phyloP scores from a whole-genome alignment of 768 basidiomycete species.

The Terana coerulea region DNA sequence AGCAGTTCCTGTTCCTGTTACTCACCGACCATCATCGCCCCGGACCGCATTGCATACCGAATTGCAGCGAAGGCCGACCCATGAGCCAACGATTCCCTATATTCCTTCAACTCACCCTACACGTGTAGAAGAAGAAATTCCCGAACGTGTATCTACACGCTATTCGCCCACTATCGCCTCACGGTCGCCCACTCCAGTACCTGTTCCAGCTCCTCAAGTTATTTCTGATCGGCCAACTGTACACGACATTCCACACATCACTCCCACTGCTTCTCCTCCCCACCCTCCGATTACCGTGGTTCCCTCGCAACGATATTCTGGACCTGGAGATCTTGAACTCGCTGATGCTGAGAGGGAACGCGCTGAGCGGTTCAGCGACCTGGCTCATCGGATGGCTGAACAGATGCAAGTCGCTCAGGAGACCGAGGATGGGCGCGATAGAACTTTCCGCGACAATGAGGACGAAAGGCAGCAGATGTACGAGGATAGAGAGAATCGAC shows the following conservation, averaged over 20 bases:
- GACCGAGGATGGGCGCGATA: slow-evolving; percentile 62
- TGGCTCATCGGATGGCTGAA: slow-evolving; percentile 47
- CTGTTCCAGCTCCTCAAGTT: slow-evolving; percentile 2
- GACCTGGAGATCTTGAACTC: slow-evolving; percentile 27
- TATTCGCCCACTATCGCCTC: not conserved
- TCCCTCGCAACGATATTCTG: slow-evolving; percentile 11
- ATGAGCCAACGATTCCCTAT: slow-evolving; percentile 3
- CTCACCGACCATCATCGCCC: slow-evolving; percentile 1
- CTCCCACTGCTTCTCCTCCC: not conserved
- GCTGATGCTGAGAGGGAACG: slow-evolving; percentile 46
- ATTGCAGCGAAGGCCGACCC: not conserved
- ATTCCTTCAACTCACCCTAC: slow-evolving; percentile 3
- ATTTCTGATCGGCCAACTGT: not conserved
- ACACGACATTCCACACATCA: not conserved
- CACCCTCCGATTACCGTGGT: slow-evolving; percentile 3
- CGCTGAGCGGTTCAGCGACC: slow-evolving; percentile 52
- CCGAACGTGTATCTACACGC: not conserved
- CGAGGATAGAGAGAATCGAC: slow-evolving; percentile 51
- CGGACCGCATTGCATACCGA: not conserved
- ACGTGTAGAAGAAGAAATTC: not conserved
- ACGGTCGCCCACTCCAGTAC: not conserved
- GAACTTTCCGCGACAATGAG: slow-evolving; percentile 61
- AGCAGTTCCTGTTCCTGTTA: not conserved
- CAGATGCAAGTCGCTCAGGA: slow-evolving; percentile 48
- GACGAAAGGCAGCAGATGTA: slow-evolving; percentile 62